Percentiles rank a stretch among this genome's conserved stretches.
Conservation (phyloP, 2,329 filamentous ascomycete genomes). For the Talaromyces rugulosus region DNA sequence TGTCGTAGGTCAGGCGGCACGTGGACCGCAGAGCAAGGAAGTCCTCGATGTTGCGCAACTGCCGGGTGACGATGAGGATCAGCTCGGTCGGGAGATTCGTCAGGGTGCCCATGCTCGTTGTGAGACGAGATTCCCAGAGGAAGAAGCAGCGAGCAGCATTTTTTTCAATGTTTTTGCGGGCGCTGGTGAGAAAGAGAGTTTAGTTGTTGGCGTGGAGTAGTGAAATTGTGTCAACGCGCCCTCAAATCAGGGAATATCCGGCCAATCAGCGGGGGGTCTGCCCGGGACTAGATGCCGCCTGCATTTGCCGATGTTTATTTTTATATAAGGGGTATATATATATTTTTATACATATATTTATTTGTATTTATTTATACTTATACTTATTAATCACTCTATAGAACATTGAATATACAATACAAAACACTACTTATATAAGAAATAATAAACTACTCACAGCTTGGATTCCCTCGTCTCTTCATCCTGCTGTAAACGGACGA, state of each 20-base stretch:
- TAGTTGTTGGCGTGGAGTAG: neutral
- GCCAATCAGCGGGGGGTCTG: neutral
- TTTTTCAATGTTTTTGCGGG: neutral
- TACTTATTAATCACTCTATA: no score
- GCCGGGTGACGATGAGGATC: slow-evolving; percentile 3
- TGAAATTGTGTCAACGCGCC: neutral
- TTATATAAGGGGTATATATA: neutral
- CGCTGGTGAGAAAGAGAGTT: neutral
- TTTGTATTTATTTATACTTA: neutral
- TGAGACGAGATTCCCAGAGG: neutral
- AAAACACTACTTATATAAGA: neutral
- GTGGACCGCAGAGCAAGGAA: slow-evolving; percentile 24
- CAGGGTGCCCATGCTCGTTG: neutral
- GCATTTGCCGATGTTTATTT: neutral
- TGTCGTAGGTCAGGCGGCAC: slow-evolving; percentile 16
- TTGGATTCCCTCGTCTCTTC: slow-evolving; percentile 17
- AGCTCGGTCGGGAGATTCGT: neutral
- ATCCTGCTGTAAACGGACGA: slow-evolving; percentile 45
- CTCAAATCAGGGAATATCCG: neutral
- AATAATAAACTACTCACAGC: slow-evolving; percentile 2
- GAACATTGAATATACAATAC: neutral
- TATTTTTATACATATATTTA: neutral
- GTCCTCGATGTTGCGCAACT: slow-evolving; percentile 27
- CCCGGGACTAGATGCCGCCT: neutral
- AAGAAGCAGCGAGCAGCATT: neutral